Conservation (phyloP, 139 green algal genomes). For the Dunaliella sp. region DNA sequence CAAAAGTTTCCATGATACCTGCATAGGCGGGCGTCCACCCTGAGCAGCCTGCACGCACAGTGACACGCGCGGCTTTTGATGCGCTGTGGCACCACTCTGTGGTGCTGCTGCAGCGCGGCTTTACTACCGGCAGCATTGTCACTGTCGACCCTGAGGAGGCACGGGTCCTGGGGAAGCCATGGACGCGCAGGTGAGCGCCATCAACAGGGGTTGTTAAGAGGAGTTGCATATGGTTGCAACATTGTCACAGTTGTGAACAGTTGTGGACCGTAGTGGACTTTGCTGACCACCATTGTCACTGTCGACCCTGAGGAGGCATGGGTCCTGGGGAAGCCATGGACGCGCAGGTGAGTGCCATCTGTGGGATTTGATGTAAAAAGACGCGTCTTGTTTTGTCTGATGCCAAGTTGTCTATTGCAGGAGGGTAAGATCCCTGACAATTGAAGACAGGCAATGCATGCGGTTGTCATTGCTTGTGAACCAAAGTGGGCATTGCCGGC, state of each 20-base stretch:
- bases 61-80: slow-evolving; percentile 60
- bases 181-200: slow-evolving; percentile 61
- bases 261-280: too few species aligned
- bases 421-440: too few species aligned
- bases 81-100: slow-evolving; percentile 40
- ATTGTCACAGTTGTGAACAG: too few species aligned
- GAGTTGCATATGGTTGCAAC: too few species aligned
- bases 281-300: too few species aligned
- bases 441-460: too few species aligned
- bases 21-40: slow-evolving; percentile 71
- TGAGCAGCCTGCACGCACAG: slow-evolving; percentile 59
- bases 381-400: too few species aligned
- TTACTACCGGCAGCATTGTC: slow-evolving; percentile 74
- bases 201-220: too few species aligned
- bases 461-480: too few species aligned
- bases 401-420: too few species aligned
- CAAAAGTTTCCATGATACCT: background rate
- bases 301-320: background rate
- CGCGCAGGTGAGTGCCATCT: background rate
- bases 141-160: slow-evolving; percentile 85
- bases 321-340: background rate
- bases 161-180: slow-evolving; percentile 58
- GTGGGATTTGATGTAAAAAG: too few species aligned
- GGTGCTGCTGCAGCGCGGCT: slow-evolving; percentile 63
- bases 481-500: too few species aligned